Base-by-base conservation (phyloP, 371 early-diverging fungal species). In the Saksenaea vasiformis region DNA sequence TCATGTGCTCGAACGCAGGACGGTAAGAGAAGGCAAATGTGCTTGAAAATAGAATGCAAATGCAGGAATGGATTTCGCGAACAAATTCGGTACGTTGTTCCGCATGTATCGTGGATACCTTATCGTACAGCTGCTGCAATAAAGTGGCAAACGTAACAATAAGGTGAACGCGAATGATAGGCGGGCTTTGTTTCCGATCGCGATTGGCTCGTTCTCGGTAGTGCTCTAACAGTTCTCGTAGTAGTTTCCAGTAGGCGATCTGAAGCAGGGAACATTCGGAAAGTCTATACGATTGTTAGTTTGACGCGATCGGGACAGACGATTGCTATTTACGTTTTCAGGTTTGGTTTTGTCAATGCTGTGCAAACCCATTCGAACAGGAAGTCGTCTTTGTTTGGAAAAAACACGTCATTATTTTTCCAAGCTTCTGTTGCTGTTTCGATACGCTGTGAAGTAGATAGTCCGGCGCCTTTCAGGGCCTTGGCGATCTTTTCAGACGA, bases 401-500 rank as follows among this genome's bases (percentile, higher is more conserved):
- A 82, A 51, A 78, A 79, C 5, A 82, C 55, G 22, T 66, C 53
- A n/a, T 69, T 56, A 39, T 73, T 66, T 7, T 64, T 35, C 82
- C 82, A 82, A 7, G 79, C 77, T 39, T 73, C 69, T 0, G 57
- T 51, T 3, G 82, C 82, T 1, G 64, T 71, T 10, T 66, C 63
- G 31, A 82, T 75, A 47, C 75, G 73, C 44, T 77, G 57, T 28
- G 70, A 66, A 8, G 70, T 44, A 1, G 70, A 66, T 51, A 75
- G 64, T 2, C 82, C 79, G 43, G 76, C 75, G 36, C 82, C 82
- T 38, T 82, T 82, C 5, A 82, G 62, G 1, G 79, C 75, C 59
- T 84, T 75, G 51, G 88, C 91, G 27, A 77, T 83, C 69, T 85
- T 77, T 63, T 87, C 78, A 37, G 91, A 80, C 28, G 83, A 77